Evolutionary conservation across 129 eudicot genomes (phyloP).

Genomic region (Dittrichia graveolens): DNA sequence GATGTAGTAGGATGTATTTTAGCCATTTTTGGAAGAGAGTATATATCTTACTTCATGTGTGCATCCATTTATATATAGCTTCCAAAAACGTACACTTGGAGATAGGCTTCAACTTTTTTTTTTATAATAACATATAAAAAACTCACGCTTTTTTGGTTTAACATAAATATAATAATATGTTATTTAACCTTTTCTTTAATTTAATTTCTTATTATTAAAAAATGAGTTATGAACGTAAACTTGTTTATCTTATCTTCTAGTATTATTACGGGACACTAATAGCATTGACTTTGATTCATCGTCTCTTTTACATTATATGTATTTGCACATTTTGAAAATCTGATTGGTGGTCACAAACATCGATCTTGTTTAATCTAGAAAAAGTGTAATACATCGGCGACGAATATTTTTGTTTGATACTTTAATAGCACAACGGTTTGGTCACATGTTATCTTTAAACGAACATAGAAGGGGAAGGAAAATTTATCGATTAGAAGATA

Average conservation of each 20-base stretch:
- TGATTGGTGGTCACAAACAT: no score
- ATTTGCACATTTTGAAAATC: no score
- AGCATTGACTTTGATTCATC: no score
- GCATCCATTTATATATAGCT: conserved; percentile 22
- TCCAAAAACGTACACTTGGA: conserved; percentile 7
- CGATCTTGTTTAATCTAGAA: no score
- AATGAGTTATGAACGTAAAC: not conserved
- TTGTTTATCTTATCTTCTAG: not conserved
- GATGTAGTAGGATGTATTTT: conserved; percentile 44
- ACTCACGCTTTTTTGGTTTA: conserved; percentile 14
- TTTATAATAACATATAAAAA: not conserved
- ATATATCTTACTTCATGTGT: conserved; percentile 18
- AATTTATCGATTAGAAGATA: no score
- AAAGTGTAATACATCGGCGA: no score
- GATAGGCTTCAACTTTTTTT: conserved; percentile 15
- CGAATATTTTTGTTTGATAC: no score
- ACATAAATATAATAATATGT: not conserved
- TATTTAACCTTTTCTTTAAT: not conserved
- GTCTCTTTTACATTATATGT: no score
- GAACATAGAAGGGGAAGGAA: no score
- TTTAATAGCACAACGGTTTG: no score
- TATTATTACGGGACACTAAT: no score
- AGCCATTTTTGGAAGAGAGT: conserved; percentile 41
- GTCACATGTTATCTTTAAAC: no score
- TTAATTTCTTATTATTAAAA: not conserved